These are phyloP conservation scores for Ceratonia siliqua DNA, from an alignment of 306 rosid species.

Conservation along the genomic window DNA sequence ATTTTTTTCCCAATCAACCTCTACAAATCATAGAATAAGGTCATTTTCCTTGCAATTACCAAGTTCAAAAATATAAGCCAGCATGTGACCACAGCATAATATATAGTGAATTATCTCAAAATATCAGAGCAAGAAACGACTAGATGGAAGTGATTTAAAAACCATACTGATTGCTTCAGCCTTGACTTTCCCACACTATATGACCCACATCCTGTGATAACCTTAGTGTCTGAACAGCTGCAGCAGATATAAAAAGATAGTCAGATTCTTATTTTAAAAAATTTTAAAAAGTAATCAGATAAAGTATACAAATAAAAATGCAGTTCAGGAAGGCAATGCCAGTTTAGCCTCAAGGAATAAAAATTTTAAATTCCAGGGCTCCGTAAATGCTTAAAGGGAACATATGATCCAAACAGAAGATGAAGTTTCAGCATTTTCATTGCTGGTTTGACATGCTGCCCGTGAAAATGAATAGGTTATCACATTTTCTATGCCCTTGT, in stretches of 20 bases:
- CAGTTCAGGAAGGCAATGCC: not conserved
- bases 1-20: not conserved
- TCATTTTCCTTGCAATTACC: conserved; percentile 12
- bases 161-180: conserved; percentile 87
- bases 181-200: conserved; percentile 85
- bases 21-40: not conserved
- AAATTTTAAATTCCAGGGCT: conserved; percentile 7
- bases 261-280: too few relatives aligned
- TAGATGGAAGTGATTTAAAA: too few relatives aligned
- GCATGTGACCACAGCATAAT: too few relatives aligned
- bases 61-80: too few relatives aligned
- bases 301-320: conserved; percentile 11
- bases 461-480: conserved; percentile 95
- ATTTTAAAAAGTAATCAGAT: conserved; percentile 12
- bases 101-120: too few relatives aligned
- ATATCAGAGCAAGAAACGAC: too few relatives aligned
- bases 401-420: conserved; percentile 70
- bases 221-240: conserved; percentile 87
- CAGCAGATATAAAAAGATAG: conserved; percentile 40
- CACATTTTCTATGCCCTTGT: conserved; percentile 83
- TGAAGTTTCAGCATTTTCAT: conserved; percentile 79
- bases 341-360: not conserved
- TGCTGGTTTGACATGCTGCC: conserved; percentile 90
- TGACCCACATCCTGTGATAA: conserved; percentile 94
- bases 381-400: conserved; percentile 65